phyloP scores from a whole-genome alignment of 257 asterid genomes.

The Nicotiana benthamiana region DNA sequence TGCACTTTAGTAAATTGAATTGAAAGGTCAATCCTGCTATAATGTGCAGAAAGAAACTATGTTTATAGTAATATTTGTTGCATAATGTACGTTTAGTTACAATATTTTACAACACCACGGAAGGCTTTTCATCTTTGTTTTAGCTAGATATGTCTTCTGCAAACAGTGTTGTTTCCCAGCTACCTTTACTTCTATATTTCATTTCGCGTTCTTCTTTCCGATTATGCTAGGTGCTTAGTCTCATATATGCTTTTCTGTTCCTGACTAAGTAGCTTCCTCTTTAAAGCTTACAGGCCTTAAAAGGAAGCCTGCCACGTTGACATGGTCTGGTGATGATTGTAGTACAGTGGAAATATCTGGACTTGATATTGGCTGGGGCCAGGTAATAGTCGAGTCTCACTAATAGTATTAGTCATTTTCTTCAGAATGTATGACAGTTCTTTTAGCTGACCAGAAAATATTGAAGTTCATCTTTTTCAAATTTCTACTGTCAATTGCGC shows the following conservation, averaged over 20 bases:
- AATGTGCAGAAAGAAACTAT: not conserved
- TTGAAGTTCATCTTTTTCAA: not conserved
- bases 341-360: constrained; percentile 75
- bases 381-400: constrained; percentile 43
- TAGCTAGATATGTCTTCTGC: not conserved
- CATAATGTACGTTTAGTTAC: not conserved
- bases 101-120: not conserved
- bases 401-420: not conserved
- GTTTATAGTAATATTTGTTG: not conserved
- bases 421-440: not conserved
- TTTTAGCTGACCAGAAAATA: not conserved
- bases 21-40: not conserved
- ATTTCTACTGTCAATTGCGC: not conserved
- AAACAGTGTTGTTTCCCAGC: not conserved
- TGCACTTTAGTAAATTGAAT: too few relatives aligned
- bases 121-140: not conserved
- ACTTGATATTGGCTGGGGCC: constrained; percentile 98
- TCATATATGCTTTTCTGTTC: not conserved
- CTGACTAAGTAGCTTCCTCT: constrained; percentile 11
- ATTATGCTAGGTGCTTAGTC: not conserved
- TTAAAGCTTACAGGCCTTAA: constrained; percentile 73
- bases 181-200: not conserved
- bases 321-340: constrained; percentile 48
- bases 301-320: constrained; percentile 59
- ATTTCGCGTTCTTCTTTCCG: not conserved